These are phyloP conservation scores for Limtongia smithiae DNA, from an alignment of 805 yeast species.

Conservation along the genomic window DNA sequence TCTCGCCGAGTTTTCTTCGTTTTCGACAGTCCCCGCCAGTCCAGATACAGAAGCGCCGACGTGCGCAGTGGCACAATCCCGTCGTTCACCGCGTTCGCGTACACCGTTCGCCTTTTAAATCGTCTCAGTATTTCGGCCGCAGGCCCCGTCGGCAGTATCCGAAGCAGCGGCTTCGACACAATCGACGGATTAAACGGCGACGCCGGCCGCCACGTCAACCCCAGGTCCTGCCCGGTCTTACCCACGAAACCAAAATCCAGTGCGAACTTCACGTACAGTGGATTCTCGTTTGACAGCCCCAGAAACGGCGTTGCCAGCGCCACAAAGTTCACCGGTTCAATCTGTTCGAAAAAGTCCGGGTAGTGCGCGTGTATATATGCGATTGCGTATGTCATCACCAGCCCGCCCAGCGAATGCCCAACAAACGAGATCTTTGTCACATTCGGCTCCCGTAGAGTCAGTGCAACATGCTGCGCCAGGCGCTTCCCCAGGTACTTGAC, in stretches of 20 bases:
- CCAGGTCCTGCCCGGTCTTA: conserved; percentile 85
- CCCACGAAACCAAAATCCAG: conserved; percentile 89
- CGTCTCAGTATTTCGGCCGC: conserved; percentile 59
- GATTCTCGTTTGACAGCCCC: conserved; percentile 86
- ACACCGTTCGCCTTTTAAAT: conserved; percentile 71
- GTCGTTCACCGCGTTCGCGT: conserved; percentile 87
- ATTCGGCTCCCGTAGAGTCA: conserved; percentile 35
- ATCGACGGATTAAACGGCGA: conserved; percentile 20
- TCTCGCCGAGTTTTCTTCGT: conserved; percentile 41
- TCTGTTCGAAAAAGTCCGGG: conserved; percentile 64
- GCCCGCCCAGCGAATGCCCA: conserved; percentile 93
- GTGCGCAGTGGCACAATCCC: conserved; percentile 96
- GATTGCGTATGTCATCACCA: conserved; percentile 84
- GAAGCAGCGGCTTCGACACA: conserved; percentile 57
- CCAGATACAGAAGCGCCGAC: conserved; percentile 72
- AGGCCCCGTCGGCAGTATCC: conserved; percentile 71
- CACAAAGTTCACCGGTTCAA: conserved; percentile 74
- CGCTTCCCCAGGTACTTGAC: conserved; percentile 77
- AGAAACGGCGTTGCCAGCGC: conserved; percentile 84
- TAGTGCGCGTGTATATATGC: conserved; percentile 63
- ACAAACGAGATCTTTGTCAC: conserved; percentile 67
- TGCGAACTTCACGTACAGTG: conserved; percentile 77
- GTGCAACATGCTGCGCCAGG: conserved; percentile 65
- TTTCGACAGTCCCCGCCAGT: conserved; percentile 69
- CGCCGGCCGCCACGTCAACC: conserved; percentile 48